Conservation (phyloP, 345 rosid species). For the Abelmoschus esculentus region DNA sequence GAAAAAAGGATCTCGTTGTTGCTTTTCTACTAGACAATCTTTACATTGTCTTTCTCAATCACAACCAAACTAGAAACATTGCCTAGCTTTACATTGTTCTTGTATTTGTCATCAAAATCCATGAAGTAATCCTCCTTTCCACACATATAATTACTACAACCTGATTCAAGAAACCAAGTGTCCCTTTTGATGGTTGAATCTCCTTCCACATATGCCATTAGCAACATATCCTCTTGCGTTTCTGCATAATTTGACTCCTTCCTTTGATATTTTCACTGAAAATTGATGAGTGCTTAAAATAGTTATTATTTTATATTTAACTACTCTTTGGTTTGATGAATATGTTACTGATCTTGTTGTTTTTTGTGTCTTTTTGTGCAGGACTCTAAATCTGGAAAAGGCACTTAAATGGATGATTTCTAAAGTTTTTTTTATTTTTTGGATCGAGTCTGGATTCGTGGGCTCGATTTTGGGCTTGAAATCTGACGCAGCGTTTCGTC, state of each 20-base stretch:
- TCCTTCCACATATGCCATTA: not conserved
- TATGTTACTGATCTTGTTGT: no score
- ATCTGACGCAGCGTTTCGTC: no score
- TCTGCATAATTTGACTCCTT: not conserved
- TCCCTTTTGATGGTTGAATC: not conserved
- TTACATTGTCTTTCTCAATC: not conserved
- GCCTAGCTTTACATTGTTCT: not conserved
- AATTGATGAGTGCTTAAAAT: no score
- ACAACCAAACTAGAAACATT: not conserved
- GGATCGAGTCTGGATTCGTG: no score
- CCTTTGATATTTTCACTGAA: not conserved
- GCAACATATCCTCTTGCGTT: not conserved
- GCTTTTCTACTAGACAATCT: not conserved
- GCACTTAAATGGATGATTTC: no score
- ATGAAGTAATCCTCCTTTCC: not conserved
- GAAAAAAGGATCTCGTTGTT: not conserved
- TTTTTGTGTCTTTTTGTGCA: no score
- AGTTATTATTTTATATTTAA: no score
- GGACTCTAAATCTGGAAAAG: no score
- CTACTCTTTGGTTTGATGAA: no score
- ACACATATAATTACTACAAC: not conserved
- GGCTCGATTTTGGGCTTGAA: no score
- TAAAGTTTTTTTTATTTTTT: no score
- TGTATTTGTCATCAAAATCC: no score
- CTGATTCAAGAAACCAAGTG: not conserved